Percentiles rank a stretch among this genome's conserved stretches.
phyloP scores from a whole-genome alignment of 2,329 filamentous ascomycete species.

The Lasiodiplodia hormozganensis region DNA sequence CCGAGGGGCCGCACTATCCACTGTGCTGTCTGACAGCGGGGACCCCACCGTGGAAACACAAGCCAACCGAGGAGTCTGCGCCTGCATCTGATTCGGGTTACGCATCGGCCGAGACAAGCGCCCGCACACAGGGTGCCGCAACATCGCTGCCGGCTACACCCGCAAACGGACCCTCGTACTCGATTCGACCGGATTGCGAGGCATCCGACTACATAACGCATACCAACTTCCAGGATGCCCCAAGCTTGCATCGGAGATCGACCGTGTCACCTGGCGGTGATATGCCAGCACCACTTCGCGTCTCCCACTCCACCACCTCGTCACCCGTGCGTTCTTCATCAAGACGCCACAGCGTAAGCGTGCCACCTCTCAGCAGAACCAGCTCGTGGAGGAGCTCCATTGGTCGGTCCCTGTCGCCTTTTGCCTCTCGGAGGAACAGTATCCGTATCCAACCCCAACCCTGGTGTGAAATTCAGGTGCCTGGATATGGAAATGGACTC shows the following conservation, averaged over 20 bases:
- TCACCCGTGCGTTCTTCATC: slow-evolving; percentile 30
- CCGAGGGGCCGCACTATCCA: slow-evolving; percentile 65
- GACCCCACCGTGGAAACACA: slow-evolving; percentile 47
- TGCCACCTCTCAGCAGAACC: slow-evolving; percentile 35
- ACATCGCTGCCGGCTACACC: slow-evolving; percentile 1
- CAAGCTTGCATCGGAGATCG: slow-evolving; percentile 37
- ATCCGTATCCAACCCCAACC: slow-evolving; percentile 37
- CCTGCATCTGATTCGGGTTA: slow-evolving; percentile 26
- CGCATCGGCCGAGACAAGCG: slow-evolving; percentile 24
- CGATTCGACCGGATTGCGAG: slow-evolving; percentile 50
- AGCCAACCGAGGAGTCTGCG: slow-evolving; percentile 1
- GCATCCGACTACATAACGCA: slow-evolving; percentile 48
- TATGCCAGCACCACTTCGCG: slow-evolving; percentile 39
- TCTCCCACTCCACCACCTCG: slow-evolving; percentile 38
- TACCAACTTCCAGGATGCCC: slow-evolving; percentile 33
- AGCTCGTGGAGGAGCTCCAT: slow-evolving; percentile 45
- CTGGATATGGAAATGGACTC: slow-evolving; percentile 48
- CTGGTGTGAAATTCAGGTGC: slow-evolving; percentile 48
- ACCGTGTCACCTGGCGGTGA: slow-evolving; percentile 36
- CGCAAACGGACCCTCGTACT: not conserved
- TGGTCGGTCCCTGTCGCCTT: slow-evolving; percentile 40
- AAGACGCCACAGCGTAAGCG: slow-evolving; percentile 31
- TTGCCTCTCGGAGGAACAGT: slow-evolving; percentile 40
- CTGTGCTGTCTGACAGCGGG: slow-evolving; percentile 56
- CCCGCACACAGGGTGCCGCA: not conserved